Base-by-base conservation (phyloP, 2,329 filamentous ascomycete species). In the Pyrenochaeta sp. region DNA sequence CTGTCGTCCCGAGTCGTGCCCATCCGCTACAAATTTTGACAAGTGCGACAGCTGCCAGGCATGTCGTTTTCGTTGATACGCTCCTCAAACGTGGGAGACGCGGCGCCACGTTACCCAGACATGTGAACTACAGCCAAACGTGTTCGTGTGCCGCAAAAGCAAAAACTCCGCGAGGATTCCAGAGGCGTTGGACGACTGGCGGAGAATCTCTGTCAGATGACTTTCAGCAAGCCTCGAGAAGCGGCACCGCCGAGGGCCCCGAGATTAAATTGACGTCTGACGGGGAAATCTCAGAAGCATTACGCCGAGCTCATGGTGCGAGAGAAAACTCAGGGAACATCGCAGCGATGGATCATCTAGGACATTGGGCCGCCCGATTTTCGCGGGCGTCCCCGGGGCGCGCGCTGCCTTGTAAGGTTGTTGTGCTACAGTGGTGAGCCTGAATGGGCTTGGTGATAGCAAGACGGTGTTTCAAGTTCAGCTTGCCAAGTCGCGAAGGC, bases 211-310 rank as follows among this genome's bases (percentile, higher is more conserved):
- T 15, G 29, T n/a, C 17, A 14, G 10, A 34, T 23, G 32, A 34
- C 41, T 27, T 42, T 30, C 34, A 23, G 26, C 11, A 19, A 19
- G 27, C 14, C 17, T 31, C 18, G 15, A 17, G 24, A 10, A 21
- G 26, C 34, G 26, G 41, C 37, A 30, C 11, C 19, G 13, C 32
- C 22, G 41, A 29, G 18, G 34, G 29, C 22, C 19, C 47, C 47
- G 47, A 45, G 10, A 42, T 50, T 42, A 45, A 27, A 45, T 35
- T 50, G 40, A 35, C 22, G 23, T 31, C 13, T 9, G 13, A 24
- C 13, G 20, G 44, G 13, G 30, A 22, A 35, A 31, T 36, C 35
- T 31, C 28, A 8, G 21, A 13, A 11, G 14, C 26, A n/a, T n/a
- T 38, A 19, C 26, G 26, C 18, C n/a, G 9, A 30, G 35, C 14